Evolutionary conservation across 176 grass and related monocot genomes (phyloP).

Genomic region (Carex littledalei): DNA sequence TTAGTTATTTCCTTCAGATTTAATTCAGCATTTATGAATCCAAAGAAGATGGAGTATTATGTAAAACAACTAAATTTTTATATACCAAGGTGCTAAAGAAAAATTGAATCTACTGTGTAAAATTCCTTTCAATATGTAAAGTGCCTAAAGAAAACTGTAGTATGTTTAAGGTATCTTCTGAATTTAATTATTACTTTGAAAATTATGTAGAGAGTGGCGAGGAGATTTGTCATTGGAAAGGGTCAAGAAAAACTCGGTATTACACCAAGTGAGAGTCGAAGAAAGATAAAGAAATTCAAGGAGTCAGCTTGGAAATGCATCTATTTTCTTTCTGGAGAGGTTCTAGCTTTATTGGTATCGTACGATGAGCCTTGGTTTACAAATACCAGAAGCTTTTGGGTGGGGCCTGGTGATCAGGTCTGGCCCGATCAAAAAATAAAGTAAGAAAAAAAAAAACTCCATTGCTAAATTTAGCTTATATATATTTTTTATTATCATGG

Average conservation of each 20-base stretch:
- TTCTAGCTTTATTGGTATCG: slow-evolving; percentile 51
- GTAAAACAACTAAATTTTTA: background rate
- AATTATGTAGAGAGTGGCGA: slow-evolving; percentile 44
- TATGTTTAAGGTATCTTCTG: background rate
- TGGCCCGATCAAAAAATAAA: slow-evolving; percentile 82
- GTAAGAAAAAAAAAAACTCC: slow-evolving; percentile 26
- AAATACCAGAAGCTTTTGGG: slow-evolving; percentile 69
- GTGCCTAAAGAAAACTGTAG: background rate
- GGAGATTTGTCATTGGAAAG: slow-evolving; percentile 35
- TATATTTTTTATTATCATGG: background rate
- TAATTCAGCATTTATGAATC: background rate
- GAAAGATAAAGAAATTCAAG: slow-evolving; percentile 70
- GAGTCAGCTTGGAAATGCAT: slow-evolving; percentile 79
- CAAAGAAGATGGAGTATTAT: background rate
- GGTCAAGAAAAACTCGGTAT: slow-evolving; percentile 28
- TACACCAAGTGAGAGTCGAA: slow-evolving; percentile 26
- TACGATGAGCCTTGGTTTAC: slow-evolving; percentile 83
- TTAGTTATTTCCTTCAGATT: background rate
- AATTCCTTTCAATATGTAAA: background rate
- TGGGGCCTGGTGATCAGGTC: slow-evolving; percentile 64
- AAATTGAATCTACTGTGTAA: background rate
- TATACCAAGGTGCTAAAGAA: background rate
- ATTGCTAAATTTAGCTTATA: slow-evolving; percentile 12
- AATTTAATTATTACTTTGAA: slow-evolving; percentile 13
- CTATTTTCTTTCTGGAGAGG: slow-evolving; percentile 74